Evolutionary conservation across 805 yeast species (phyloP).

Genomic region (Naumovozyma dairenensis): DNA sequence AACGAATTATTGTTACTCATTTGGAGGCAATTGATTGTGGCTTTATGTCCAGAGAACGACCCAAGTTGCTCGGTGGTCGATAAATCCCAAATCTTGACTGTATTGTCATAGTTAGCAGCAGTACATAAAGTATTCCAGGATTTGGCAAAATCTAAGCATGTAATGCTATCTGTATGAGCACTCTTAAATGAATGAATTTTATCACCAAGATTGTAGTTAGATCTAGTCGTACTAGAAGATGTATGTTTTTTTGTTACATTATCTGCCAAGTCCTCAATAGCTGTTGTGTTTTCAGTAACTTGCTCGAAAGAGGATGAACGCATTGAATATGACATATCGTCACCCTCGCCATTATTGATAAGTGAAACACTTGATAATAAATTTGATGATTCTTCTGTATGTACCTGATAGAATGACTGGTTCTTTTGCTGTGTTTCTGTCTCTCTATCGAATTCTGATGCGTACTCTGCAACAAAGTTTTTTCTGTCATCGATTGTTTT

Average conservation of each 20-base stretch:
- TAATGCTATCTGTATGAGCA: constrained; percentile 47
- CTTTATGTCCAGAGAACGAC: constrained; percentile 50
- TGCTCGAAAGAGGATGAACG: neutral
- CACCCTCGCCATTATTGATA: constrained; percentile 12
- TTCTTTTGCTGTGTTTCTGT: no score
- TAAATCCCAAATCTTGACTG: constrained; percentile 78
- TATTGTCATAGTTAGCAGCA: constrained; percentile 61
- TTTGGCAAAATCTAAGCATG: constrained; percentile 54
- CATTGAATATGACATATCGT: neutral
- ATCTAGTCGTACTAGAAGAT: no score
- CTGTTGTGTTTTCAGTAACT: neutral
- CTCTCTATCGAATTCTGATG: no score
- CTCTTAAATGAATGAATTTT: no score
- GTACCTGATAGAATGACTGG: no score
- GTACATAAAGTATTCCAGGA: constrained; percentile 70
- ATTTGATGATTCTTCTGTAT: no score
- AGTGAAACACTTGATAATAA: no score
- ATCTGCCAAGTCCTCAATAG: no score
- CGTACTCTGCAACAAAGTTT: constrained; percentile 32
- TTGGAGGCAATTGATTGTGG: constrained; percentile 53
- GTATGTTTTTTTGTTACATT: no score
- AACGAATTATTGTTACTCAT: constrained; percentile 38
- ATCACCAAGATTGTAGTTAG: no score
- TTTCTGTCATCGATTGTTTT: constrained; percentile 34
- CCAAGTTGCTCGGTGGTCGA: constrained; percentile 43